A percentile compares a stretch with the other conserved stretches of the same genome.
These are phyloP conservation scores for Kazachstania sp. DNA, from an alignment of 1,139 yeast genomes.

Conservation along the genomic window DNA sequence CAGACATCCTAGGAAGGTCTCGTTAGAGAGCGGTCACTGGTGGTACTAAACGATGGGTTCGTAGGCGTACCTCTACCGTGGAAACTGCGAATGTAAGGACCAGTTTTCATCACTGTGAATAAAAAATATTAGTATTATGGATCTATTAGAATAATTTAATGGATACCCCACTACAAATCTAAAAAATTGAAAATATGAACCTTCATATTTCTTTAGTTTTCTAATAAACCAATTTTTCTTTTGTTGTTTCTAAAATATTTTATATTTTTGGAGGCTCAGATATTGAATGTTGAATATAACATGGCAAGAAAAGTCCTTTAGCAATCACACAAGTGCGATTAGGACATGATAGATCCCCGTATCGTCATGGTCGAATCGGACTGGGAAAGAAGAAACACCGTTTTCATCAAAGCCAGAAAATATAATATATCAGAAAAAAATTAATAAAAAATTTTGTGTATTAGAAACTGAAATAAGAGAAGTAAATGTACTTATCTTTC, in stretches of 20 bases:
- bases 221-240: neutral
- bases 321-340: slow-evolving; percentile 6
- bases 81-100: slow-evolving; percentile 86
- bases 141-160: neutral
- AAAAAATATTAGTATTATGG: neutral
- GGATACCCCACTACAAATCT: neutral
- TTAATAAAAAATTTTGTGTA: neutral
- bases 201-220: neutral
- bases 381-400: slow-evolving; percentile 71
- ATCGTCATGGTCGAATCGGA: slow-evolving; percentile 92
- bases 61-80: slow-evolving; percentile 77
- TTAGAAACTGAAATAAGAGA: neutral
- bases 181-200: neutral
- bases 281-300: slow-evolving; percentile 25
- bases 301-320: slow-evolving; percentile 70
- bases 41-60: slow-evolving; percentile 73
- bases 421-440: neutral
- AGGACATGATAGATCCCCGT: slow-evolving; percentile 43
- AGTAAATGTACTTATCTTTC: neutral
- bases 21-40: slow-evolving; percentile 64
- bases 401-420: slow-evolving; percentile 34
- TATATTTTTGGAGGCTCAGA: slow-evolving; percentile 29
- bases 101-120: slow-evolving; percentile 56
- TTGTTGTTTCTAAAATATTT: neutral
- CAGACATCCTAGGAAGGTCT: slow-evolving; percentile 60